Conservation (phyloP, 768 basidiomycete genomes). For the Calocybe cyanea region DNA sequence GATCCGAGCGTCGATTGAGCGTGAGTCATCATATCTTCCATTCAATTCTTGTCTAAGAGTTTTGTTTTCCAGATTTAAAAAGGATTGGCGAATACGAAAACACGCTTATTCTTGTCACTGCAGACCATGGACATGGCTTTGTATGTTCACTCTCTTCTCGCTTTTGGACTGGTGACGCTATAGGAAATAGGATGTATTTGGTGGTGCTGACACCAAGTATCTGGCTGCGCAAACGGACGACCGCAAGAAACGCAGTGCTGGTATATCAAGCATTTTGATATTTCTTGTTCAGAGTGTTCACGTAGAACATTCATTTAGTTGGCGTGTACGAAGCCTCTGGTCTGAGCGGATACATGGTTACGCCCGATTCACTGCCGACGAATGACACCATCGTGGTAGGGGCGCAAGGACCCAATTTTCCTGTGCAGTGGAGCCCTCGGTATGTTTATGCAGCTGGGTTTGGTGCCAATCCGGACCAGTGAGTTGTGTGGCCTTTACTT, state of each 20-base stretch:
- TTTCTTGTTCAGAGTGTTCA: not conserved
- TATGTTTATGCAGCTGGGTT: conserved; percentile 40
- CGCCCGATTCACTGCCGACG: conserved; percentile 32
- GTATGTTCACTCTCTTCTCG: conserved; percentile 20
- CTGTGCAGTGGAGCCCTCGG: conserved; percentile 41
- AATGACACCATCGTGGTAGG: conserved; percentile 36
- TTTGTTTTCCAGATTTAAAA: conserved; percentile 35
- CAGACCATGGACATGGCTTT: conserved; percentile 45
- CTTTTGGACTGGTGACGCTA: not conserved
- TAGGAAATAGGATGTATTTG: conserved; percentile 32
- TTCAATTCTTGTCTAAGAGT: conserved; percentile 36
- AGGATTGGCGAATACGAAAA: conserved; percentile 38
- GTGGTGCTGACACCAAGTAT: conserved; percentile 23
- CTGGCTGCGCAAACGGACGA: conserved; percentile 18
- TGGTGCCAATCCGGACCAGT: conserved; percentile 41
- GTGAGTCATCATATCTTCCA: conserved; percentile 35
- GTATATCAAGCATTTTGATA: conserved; percentile 11
- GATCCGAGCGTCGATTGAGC: conserved; percentile 36
- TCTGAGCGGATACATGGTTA: conserved; percentile 36
- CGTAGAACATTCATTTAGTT: conserved; percentile 19
- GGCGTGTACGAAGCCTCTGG: conserved; percentile 36
- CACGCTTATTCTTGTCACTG: conserved; percentile 41
- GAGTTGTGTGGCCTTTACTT: conserved; percentile 11
- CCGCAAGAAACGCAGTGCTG: conserved; percentile 21
- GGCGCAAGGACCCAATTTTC: conserved; percentile 40